Evolutionary conservation across 2,329 filamentous ascomycete species (phyloP).

Genomic region (Ophiocordyceps australis): DNA sequence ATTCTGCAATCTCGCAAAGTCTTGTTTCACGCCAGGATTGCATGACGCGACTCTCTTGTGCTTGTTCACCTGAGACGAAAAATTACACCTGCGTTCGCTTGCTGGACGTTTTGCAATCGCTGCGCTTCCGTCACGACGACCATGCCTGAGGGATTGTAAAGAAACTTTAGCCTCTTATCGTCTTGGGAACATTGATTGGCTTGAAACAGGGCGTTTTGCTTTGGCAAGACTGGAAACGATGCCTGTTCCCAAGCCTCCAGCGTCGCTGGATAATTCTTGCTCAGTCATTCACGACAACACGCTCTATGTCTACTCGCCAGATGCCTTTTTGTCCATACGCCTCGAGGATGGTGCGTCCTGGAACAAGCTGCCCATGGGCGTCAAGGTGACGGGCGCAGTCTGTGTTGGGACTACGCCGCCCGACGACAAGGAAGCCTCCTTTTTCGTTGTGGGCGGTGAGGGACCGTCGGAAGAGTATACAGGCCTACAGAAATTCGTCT

Average conservation of each 20-base stretch:
- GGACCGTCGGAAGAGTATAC: constrained; percentile 35
- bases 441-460: constrained; percentile 71
- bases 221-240: constrained; percentile 24
- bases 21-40: too few relatives aligned
- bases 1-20: too few relatives aligned
- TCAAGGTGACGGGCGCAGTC: constrained; percentile 53
- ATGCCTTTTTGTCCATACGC: constrained; percentile 57
- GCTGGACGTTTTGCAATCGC: too few relatives aligned
- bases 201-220: too few relatives aligned
- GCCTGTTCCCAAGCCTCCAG: constrained; percentile 52
- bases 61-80: too few relatives aligned
- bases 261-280: constrained; percentile 59
- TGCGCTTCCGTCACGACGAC: too few relatives aligned
- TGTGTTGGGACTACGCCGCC: constrained; percentile 56
- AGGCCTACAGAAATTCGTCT: constrained; percentile 55
- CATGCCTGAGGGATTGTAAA: too few relatives aligned
- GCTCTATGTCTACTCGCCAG: constrained; percentile 64
- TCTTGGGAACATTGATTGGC: too few relatives aligned
- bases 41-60: too few relatives aligned
- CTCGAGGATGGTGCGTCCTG: constrained; percentile 55
- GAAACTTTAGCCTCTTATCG: too few relatives aligned
- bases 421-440: constrained; percentile 37
- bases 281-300: constrained; percentile 66
- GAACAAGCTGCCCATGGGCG: constrained; percentile 45
- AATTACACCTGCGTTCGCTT: too few relatives aligned